These are phyloP conservation scores for Boeremia exigua DNA, from an alignment of 2,329 filamentous ascomycete species.

Conservation along the genomic window DNA sequence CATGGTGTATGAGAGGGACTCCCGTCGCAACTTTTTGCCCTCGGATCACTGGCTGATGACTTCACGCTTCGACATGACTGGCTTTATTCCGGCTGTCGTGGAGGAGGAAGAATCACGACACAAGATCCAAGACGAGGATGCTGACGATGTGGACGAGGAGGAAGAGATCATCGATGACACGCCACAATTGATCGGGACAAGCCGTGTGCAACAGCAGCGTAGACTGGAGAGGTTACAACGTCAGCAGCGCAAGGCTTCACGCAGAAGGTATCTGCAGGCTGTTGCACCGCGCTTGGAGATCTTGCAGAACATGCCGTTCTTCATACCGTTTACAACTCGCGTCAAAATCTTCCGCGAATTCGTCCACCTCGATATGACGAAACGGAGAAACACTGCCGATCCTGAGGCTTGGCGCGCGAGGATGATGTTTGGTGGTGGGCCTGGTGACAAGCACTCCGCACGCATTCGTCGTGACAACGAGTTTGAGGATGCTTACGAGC, in stretches of 20 bases:
- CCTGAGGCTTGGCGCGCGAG: slow-evolving; percentile 76
- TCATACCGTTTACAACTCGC: slow-evolving; percentile 88
- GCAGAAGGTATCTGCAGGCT: slow-evolving; percentile 75
- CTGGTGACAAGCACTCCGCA: slow-evolving; percentile 67
- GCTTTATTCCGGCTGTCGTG: slow-evolving; percentile 86
- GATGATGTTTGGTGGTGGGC: slow-evolving; percentile 45
- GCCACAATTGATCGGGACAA: slow-evolving; percentile 58
- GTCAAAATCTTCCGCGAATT: slow-evolving; percentile 95
- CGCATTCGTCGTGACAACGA: slow-evolving; percentile 78
- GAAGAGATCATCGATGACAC: slow-evolving; percentile 49
- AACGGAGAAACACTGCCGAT: slow-evolving; percentile 73
- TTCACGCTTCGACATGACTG: slow-evolving; percentile 81
- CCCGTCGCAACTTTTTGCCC: slow-evolving; percentile 81
- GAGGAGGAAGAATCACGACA: slow-evolving; percentile 82
- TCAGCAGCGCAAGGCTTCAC: slow-evolving; percentile 69
- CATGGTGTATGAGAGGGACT: slow-evolving; percentile 93
- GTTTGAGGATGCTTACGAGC: slow-evolving; percentile 83
- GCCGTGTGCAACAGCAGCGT: slow-evolving; percentile 67
- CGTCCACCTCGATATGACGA: slow-evolving; percentile 79
- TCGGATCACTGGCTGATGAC: slow-evolving; percentile 95
- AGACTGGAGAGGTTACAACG: slow-evolving; percentile 67
- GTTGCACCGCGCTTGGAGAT: slow-evolving; percentile 89
- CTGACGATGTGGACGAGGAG: slow-evolving; percentile 58
- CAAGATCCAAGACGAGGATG: slow-evolving; percentile 68
- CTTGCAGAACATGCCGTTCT: slow-evolving; percentile 94